Evolutionary conservation across 2,329 filamentous ascomycete species (phyloP).

Genomic region (Aspergillus niger): DNA sequence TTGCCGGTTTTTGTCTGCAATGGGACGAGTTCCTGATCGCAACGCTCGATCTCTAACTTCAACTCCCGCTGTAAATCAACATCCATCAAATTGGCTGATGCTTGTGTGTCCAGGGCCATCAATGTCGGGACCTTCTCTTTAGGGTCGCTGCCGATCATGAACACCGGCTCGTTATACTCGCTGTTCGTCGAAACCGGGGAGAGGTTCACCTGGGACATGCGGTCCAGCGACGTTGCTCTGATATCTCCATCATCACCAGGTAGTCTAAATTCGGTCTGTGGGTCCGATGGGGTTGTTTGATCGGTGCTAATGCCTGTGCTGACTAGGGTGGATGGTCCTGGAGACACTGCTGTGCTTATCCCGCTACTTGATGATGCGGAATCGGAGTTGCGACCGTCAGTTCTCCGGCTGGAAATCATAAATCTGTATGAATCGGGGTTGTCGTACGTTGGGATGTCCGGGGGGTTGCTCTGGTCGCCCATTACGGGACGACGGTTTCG

Average conservation of each 20-base stretch:
- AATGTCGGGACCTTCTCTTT: background rate
- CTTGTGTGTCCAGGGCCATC: background rate
- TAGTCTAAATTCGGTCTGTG: background rate
- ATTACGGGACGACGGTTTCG: background rate
- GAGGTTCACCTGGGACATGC: background rate
- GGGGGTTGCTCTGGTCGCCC: background rate
- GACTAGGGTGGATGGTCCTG: background rate
- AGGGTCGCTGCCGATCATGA: background rate
- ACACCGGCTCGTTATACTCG: background rate
- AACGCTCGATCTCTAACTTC: background rate
- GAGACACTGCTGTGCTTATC: background rate
- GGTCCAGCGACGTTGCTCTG: background rate
- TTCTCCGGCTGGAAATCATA: background rate
- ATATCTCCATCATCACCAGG: background rate
- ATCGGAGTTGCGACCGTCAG: background rate
- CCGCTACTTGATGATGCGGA: background rate
- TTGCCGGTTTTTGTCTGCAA: background rate
- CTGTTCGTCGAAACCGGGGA: background rate
- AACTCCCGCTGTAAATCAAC: background rate
- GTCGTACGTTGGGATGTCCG: background rate
- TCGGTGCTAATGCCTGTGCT: background rate
- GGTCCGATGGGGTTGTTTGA: background rate
- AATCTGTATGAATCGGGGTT: background rate
- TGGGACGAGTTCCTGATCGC: background rate
- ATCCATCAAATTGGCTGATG: background rate